Conservation (phyloP, 768 basidiomycete genomes). For the Cyclocybe aegerita region DNA sequence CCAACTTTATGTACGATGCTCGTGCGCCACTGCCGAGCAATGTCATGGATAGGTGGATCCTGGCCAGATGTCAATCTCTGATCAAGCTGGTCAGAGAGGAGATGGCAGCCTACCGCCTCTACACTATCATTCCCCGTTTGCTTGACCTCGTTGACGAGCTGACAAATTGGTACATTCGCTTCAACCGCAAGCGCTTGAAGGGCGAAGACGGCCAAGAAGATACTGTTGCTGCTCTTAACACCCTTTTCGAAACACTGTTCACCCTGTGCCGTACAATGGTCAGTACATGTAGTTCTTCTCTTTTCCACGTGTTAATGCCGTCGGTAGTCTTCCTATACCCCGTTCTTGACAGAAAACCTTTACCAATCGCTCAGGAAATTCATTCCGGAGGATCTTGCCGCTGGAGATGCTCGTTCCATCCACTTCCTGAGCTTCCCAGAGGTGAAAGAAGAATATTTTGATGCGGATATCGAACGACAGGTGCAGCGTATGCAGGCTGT, state of each 20-base stretch:
- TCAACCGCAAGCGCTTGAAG: conserved; percentile 94
- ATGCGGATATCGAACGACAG: conserved; percentile 89
- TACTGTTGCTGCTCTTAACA: conserved; percentile 86
- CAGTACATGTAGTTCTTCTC: conserved; percentile 12
- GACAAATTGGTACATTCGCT: conserved; percentile 99
- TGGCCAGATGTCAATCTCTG: conserved; percentile 96
- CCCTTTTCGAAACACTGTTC: conserved; percentile 92
- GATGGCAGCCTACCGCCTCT: conserved; percentile 96
- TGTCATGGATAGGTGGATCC: conserved; percentile 99
- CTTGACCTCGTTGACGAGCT: conserved; percentile 92
- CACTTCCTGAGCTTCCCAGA: conserved; percentile 96
- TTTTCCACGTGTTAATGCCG: conserved; percentile 5
- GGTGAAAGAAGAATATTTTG: conserved; percentile 93
- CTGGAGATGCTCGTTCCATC: conserved; percentile 84
- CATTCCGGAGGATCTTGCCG: conserved; percentile 72
- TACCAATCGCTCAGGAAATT: conserved; percentile 89
- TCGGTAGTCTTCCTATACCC: conserved; percentile 91
- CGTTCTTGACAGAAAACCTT: conserved; percentile 95
- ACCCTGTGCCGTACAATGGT: conserved; percentile 97
- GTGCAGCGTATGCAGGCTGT: conserved; percentile 93
- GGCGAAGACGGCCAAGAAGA: conserved; percentile 92
- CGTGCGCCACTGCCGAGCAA: conserved; percentile 81
- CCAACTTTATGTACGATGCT: conserved; percentile 85
- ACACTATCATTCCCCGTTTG: conserved; percentile 95
- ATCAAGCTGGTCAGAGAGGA: conserved; percentile 90